Evolutionary conservation across 345 rosid genomes (phyloP).

Genomic region (Turritis glabra): DNA sequence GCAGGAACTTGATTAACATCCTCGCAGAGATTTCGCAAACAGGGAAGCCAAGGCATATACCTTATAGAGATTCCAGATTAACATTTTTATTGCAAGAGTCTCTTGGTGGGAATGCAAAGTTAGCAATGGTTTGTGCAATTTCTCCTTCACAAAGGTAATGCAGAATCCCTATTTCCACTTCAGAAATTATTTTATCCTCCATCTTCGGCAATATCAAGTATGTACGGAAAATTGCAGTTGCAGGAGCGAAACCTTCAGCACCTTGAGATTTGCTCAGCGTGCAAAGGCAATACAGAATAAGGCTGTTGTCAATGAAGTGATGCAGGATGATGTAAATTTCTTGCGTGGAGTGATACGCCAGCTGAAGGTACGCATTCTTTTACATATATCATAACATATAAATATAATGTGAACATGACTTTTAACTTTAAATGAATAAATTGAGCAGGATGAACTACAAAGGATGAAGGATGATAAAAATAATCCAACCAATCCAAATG

Average conservation of each 20-base stretch:
- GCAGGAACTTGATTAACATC: background rate
- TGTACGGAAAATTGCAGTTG: slow-evolving; percentile 49
- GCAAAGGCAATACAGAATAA: slow-evolving; percentile 74
- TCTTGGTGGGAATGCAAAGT: background rate
- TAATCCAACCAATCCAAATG: background rate
- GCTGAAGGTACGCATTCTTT: background rate
- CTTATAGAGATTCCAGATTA: slow-evolving; percentile 74
- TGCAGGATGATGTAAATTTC: slow-evolving; percentile 76
- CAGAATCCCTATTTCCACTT: background rate
- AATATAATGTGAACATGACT: background rate
- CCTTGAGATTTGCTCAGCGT: slow-evolving; percentile 35
- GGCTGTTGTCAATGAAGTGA: slow-evolving; percentile 83
- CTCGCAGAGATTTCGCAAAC: background rate
- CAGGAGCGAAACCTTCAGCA: slow-evolving; percentile 80
- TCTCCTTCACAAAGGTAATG: slow-evolving; percentile 78
- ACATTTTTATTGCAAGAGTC: slow-evolving; percentile 64
- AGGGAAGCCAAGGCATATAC: background rate
- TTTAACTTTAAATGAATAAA: background rate
- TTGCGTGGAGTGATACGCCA: background rate
- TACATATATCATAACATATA: too few relatives aligned
- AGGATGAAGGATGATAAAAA: background rate
- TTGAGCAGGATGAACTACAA: background rate
- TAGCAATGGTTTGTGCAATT: slow-evolving; percentile 21
- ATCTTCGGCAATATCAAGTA: background rate
- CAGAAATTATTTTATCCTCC: background rate